Conservation (phyloP, 306 rosid species). For the Lotus japonicus region DNA sequence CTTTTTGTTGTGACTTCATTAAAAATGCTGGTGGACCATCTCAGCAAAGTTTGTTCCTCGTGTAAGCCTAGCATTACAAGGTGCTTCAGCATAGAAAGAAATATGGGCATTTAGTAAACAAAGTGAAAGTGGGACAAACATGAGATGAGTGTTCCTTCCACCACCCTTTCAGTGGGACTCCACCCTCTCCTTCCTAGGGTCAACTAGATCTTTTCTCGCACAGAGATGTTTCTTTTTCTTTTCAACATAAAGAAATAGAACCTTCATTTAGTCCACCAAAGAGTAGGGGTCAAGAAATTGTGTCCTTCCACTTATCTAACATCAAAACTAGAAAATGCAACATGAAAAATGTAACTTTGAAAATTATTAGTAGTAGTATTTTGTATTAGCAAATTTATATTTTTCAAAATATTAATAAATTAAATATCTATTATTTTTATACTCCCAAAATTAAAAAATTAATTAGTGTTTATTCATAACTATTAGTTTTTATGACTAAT, state of each 20-base stretch:
- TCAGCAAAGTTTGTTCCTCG: slow-evolving; percentile 11
- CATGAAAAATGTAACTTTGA: no score
- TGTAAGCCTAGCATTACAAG: not conserved
- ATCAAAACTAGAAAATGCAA: no score
- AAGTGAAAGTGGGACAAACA: not conserved
- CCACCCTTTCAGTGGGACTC: not conserved
- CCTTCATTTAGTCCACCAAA: no score
- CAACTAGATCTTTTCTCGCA: not conserved
- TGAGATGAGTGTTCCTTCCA: no score
- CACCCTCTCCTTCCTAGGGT: not conserved
- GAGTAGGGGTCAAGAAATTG: not conserved
- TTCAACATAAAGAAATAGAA: not conserved
- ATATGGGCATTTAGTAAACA: slow-evolving; percentile 8
- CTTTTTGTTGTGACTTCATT: slow-evolving; percentile 21
- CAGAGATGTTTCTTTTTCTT: not conserved
- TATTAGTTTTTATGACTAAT: no score
- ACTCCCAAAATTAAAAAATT: no score
- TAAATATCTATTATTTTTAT: no score
- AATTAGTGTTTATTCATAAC: no score
- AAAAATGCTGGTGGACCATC: slow-evolving; percentile 27
- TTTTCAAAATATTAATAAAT: no score
- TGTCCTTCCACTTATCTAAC: no score
- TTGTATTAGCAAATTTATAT: no score
- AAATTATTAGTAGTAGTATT: no score
- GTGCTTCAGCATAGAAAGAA: not conserved